Percentiles rank a stretch among this genome's conserved stretches.
Conservation (phyloP, 768 basidiomycete genomes). For the Mycena olivaceomarginata region DNA sequence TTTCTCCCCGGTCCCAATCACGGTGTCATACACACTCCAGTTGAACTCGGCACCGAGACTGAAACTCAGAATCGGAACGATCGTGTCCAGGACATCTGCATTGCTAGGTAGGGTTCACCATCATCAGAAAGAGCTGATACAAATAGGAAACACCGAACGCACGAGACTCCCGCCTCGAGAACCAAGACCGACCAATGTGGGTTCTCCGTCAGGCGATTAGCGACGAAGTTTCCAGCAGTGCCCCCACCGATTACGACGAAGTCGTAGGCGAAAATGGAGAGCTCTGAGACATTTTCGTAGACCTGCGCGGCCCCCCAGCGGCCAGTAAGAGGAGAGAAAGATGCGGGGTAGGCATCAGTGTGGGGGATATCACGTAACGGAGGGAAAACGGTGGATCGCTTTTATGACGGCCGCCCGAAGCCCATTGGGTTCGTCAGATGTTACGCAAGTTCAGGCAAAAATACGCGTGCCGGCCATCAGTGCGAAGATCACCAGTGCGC, state of each 20-base stretch:
- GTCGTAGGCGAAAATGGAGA: neutral
- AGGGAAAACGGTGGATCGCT: too few species aligned
- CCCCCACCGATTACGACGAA: neutral
- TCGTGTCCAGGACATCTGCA: neutral
- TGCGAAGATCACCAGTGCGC: too few species aligned
- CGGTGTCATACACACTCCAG: neutral
- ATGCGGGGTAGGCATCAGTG: neutral
- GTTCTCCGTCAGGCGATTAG: neutral
- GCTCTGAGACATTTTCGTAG: neutral
- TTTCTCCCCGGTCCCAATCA: neutral
- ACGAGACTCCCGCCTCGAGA: neutral
- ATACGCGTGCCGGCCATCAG: too few species aligned
- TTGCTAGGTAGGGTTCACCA: neutral
- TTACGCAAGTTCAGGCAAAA: too few species aligned
- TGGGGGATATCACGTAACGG: too few species aligned
- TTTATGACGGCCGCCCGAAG: too few species aligned
- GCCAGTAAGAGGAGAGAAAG: neutral
- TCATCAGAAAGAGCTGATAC: neutral
- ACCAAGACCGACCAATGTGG: neutral
- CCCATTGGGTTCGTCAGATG: too few species aligned
- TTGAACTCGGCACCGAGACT: neutral
- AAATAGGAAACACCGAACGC: neutral
- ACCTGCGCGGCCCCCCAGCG: neutral
- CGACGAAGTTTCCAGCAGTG: neutral
- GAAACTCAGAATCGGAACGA: neutral